phyloP scores from a whole-genome alignment of 306 rosid species.

The Ammopiptanthus mongolicus region DNA sequence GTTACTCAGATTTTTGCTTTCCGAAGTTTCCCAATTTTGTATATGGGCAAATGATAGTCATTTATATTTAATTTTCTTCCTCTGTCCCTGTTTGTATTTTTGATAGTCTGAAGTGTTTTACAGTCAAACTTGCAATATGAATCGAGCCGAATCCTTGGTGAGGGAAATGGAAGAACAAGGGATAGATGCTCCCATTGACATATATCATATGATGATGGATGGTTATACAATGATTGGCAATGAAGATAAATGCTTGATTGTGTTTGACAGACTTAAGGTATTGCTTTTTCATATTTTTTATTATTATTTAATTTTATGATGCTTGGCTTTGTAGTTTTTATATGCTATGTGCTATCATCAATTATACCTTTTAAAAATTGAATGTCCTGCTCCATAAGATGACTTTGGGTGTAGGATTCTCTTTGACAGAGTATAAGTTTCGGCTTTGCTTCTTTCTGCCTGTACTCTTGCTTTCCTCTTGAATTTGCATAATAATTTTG shows the following conservation, averaged over 20 bases:
- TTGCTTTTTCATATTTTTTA: conserved; percentile 6
- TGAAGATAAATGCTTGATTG: conserved; percentile 84
- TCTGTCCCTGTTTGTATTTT: neutral
- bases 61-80: conserved; percentile 13
- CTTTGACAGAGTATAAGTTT: neutral
- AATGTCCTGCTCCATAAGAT: neutral
- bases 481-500: neutral
- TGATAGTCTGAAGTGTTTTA: conserved; percentile 20
- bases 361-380: neutral
- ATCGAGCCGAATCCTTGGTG: conserved; percentile 80
- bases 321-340: neutral
- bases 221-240: conserved; percentile 88
- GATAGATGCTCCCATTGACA: conserved; percentile 90
- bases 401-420: neutral
- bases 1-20: neutral
- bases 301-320: neutral
- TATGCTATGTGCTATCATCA: conserved; percentile 4
- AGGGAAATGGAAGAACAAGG: conserved; percentile 99
- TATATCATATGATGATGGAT: conserved; percentile 98
- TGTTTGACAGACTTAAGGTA: conserved; percentile 93
- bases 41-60: neutral
- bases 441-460: neutral
- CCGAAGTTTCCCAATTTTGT: neutral
- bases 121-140: conserved; percentile 82
- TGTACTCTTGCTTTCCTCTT: neutral